Evolutionary conservation across 2,329 filamentous ascomycete species (phyloP), one percentile per base, ranked within the genome.

Genomic region (Hypoxylon sp.): DNA sequence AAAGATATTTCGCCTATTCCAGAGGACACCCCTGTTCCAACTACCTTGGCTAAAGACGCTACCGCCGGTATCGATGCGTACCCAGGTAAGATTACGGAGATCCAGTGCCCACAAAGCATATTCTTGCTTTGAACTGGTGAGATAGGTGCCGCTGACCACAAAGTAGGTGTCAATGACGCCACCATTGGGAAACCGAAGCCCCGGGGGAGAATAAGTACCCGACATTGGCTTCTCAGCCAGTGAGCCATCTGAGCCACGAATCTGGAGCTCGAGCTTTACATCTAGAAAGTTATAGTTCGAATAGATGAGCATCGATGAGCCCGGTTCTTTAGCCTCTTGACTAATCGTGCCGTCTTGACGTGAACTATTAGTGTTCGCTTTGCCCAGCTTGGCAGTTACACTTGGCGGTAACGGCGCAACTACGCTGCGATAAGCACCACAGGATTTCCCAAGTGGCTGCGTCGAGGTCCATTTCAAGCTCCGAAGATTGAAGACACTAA

Each of bases 221-320:
- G 91, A 90, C 95, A 99, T 98, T 26, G 92, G 88, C 80, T 93
- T 94, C 79, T 99, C 96, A 0, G 90, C 88, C 59, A 99, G 83
- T 0, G 89, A 90, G 31, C 96, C 95, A 78, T 98, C 94, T 1
- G 93, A 88, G 8, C 92, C 85, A 58, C 96, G 89, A 52, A 99
- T 89, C 80, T 98, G 96, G 39, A 99, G 84, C 80, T 99, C 96
- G 24, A 99, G 84, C 79, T 97, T 98, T 72, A 99, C 96, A 75
- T 99, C 95, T 61, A 99, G 81, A 76, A 99, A 99, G 80, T 99
- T 98, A 81, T 99, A 99, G 78, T 99, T 99, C 24, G 95, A 98
- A 80, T 99, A 99, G 50, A 99, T 97, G 69, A 99, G 86, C 94
- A 98, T 98, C 1, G 89, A 90, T 1, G 88, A 89, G 5, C 87